Evolutionary conservation across 805 yeast species (phyloP).

Genomic region (Monosporozyma aerobia): DNA sequence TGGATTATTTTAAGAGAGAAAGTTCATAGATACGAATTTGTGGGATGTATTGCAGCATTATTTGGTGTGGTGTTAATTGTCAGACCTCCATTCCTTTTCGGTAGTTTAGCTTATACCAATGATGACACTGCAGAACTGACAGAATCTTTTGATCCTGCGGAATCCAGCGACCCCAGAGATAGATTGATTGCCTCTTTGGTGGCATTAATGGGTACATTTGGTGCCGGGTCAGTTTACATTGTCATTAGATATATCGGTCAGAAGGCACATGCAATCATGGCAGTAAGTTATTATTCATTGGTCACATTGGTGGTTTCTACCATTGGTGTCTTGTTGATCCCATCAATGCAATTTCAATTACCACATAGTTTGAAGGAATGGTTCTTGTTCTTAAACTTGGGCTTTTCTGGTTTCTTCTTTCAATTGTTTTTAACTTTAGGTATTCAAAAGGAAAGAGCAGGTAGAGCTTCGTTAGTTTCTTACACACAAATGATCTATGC

Average conservation of each 20-base stretch:
- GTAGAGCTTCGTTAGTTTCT: constrained; percentile 63
- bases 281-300: constrained; percentile 69
- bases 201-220: constrained; percentile 58
- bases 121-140: background rate
- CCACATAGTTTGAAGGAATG: constrained; percentile 62
- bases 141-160: constrained; percentile 23
- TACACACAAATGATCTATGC: constrained; percentile 78
- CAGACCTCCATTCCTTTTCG: constrained; percentile 66
- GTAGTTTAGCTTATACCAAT: constrained; percentile 16
- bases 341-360: constrained; percentile 48
- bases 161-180: constrained; percentile 43
- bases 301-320: constrained; percentile 48
- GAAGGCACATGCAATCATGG: constrained; percentile 68
- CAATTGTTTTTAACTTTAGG: constrained; percentile 77
- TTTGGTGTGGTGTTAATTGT: constrained; percentile 75
- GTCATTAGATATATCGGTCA: constrained; percentile 67
- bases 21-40: constrained; percentile 56
- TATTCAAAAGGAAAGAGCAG: constrained; percentile 69
- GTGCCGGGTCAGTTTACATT: constrained; percentile 62
- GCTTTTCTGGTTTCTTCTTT: constrained; percentile 73
- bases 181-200: constrained; percentile 55
- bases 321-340: constrained; percentile 43
- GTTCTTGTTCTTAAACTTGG: constrained; percentile 51
- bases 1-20: constrained; percentile 56
- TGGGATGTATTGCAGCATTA: constrained; percentile 60